Conservation (phyloP, 169 alveolate species). For the Babesia sp. region DNA sequence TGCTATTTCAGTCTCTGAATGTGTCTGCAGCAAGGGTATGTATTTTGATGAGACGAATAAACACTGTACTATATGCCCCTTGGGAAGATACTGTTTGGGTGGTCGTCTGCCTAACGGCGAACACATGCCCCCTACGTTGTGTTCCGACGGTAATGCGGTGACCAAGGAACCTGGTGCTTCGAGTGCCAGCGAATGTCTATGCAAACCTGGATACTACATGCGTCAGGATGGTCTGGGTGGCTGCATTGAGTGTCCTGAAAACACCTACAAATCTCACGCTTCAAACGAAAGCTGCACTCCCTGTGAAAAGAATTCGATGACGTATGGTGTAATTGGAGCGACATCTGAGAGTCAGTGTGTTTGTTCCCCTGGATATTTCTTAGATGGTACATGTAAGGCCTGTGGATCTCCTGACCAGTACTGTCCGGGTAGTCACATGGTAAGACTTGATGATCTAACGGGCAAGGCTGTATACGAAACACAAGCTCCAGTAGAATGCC, state of each 20-base stretch:
- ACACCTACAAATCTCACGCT: constrained; percentile 68
- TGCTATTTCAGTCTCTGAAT: constrained; percentile 54
- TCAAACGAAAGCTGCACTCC: constrained; percentile 77
- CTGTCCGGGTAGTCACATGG: constrained; percentile 76
- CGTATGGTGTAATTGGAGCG: constrained; percentile 63
- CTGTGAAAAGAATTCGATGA: constrained; percentile 75
- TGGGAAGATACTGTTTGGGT: constrained; percentile 79
- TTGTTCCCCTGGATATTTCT: constrained; percentile 79
- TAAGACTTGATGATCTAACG: constrained; percentile 4
- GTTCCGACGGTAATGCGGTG: constrained; percentile 60
- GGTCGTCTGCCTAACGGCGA: constrained; percentile 52
- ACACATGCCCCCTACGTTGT: constrained; percentile 58
- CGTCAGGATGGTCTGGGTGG: constrained; percentile 2
- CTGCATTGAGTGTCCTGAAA: constrained; percentile 74
- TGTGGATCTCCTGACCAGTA: constrained; percentile 71
- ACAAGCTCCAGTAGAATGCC: constrained; percentile 74
- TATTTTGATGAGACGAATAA: constrained; percentile 28
- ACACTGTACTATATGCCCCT: constrained; percentile 72
- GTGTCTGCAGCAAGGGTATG: constrained; percentile 70
- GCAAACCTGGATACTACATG: constrained; percentile 69
- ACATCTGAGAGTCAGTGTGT: constrained; percentile 76
- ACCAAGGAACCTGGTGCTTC: constrained; percentile 59
- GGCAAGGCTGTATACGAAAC: constrained; percentile 40
- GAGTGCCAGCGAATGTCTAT: constrained; percentile 56
- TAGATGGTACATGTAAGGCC: constrained; percentile 72